Conservation (phyloP, 345 rosid species). For the Hibiscus trionum region DNA sequence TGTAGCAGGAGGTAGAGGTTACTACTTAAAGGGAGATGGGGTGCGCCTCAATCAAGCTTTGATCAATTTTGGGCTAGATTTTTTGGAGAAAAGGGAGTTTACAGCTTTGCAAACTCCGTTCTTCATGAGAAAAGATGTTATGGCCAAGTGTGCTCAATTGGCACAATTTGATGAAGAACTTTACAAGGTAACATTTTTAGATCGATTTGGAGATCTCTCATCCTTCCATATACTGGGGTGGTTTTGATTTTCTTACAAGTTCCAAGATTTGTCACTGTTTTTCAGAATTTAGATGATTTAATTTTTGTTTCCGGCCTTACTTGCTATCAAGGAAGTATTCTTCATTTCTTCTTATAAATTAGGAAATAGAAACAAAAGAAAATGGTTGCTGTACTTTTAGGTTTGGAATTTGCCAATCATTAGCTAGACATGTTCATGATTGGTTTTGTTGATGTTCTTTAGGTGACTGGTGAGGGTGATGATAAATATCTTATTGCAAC, state of each 20-base stretch:
- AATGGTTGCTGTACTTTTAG: neutral
- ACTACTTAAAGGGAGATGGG: constrained; percentile 78
- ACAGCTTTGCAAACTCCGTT: constrained; percentile 79
- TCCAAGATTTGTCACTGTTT: neutral
- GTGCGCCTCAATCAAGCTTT: constrained; percentile 85
- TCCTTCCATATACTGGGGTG: neutral
- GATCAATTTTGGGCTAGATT: constrained; percentile 71
- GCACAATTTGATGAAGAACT: constrained; percentile 93
- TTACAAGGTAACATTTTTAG: constrained; percentile 52
- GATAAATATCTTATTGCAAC: constrained; percentile 95
- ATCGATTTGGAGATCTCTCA: neutral
- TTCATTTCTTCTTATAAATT: neutral
- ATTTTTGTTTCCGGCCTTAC: neutral
- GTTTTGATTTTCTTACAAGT: neutral
- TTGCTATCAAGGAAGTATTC: neutral
- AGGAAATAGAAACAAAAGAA: constrained; percentile 2
- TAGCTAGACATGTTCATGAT: neutral
- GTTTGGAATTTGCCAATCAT: neutral
- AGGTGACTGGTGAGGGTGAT: constrained; percentile 97
- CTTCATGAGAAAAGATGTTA: constrained; percentile 85
- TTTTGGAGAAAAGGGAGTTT: constrained; percentile 61
- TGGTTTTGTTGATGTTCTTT: constrained; percentile 5
- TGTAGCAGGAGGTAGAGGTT: constrained; percentile 85
- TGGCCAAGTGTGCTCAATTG: constrained; percentile 91
- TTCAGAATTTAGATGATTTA: neutral